phyloP scores from a whole-genome alignment of 306 rosid species.

The Quercus dentata region DNA sequence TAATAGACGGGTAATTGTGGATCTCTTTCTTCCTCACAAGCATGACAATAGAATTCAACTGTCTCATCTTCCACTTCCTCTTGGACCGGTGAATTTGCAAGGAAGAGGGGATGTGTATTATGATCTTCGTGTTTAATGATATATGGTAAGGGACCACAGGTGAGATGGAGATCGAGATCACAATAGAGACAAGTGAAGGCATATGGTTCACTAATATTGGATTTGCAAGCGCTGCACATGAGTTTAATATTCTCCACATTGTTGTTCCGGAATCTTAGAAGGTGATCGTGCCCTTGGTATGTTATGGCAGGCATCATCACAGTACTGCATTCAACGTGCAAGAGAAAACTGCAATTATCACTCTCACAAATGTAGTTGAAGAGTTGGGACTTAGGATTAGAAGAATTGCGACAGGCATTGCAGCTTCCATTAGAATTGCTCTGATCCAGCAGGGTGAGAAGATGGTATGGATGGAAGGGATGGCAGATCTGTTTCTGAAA shows the following conservation, averaged over 20 bases:
- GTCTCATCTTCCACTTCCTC: not conserved
- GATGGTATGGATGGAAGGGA: not conserved
- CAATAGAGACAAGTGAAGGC: not conserved
- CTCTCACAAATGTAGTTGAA: not conserved
- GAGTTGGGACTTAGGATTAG: too few species aligned
- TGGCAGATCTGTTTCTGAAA: not conserved
- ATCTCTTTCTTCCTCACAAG: not conserved
- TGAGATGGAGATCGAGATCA: not conserved
- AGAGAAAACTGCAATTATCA: not conserved
- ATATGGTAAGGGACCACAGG: slow-evolving; percentile 4
- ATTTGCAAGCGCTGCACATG: not conserved
- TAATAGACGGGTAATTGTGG: not conserved
- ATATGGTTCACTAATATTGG: not conserved
- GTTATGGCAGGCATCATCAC: not conserved
- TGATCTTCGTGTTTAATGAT: not conserved
- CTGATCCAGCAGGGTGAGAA: not conserved
- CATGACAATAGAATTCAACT: not conserved
- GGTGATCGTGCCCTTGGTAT: not conserved
- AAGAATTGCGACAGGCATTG: too few species aligned
- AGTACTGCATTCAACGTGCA: not conserved
- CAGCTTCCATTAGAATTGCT: too few species aligned
- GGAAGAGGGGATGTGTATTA: not conserved
- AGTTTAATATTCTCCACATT: not conserved
- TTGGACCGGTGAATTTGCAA: not conserved
- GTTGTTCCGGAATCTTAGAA: not conserved